Evolutionary conservation across 257 asterid genomes (phyloP).

Genomic region (Solanum megistacrolobum): DNA sequence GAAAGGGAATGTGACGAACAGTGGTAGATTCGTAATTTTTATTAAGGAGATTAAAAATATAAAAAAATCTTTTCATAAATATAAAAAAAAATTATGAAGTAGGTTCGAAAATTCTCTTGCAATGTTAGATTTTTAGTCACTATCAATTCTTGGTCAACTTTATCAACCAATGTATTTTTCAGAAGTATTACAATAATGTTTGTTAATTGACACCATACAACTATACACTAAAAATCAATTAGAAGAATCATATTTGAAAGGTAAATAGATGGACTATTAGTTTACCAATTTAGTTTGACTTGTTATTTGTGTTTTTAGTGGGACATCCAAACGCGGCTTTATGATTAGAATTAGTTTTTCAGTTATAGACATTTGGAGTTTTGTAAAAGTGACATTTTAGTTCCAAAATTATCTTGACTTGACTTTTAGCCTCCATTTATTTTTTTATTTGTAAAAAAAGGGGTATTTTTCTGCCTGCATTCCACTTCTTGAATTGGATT

Average conservation of each 20-base stretch:
- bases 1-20: no score
- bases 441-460: neutral
- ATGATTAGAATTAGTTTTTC: neutral
- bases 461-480: neutral
- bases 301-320: neutral
- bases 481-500: neutral
- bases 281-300: neutral
- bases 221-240: neutral
- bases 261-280: neutral
- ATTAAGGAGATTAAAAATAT: no score
- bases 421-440: neutral
- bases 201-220: neutral
- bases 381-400: neutral
- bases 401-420: neutral
- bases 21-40: no score
- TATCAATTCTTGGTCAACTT: neutral
- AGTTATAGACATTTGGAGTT: neutral
- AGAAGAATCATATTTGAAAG: neutral
- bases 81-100: neutral
- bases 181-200: neutral
- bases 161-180: neutral
- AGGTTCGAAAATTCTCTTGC: no score
- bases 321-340: neutral
- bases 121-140: neutral
- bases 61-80: no score